Base-by-base conservation (phyloP, 495 filamentous ascomycete species). In the Stereocaulon alpinum region DNA sequence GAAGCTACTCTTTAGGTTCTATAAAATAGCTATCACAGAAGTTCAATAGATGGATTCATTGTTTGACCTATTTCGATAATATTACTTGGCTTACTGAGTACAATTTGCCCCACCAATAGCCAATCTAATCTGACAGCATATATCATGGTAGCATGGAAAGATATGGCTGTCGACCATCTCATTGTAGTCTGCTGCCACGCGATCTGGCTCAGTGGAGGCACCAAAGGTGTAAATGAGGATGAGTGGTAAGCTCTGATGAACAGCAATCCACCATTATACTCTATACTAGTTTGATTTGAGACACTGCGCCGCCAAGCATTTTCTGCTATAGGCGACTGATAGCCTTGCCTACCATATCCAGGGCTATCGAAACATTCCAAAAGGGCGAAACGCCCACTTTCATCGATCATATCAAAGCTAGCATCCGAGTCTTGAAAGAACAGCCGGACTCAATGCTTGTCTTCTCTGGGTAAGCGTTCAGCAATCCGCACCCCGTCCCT, bases 141-240 rank as follows among this genome's bases (percentile, higher is more conserved):
- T 18, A 18, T 11, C 37, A 9, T 42, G 34, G 12, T 10, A 9
- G 34, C 34, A 12, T 6, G 34, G 3, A 37, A 27, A n/a, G 4
- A 3, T 47, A 30, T 11, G 1, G 7, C 12, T 15, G 14, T 54
- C 30, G 40, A 56, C 14, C 71, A 86, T 63, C 76, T 92, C 0
- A 80, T 93, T 4, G 70, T 92, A 47, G 85, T 92, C 50, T 90
- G 87, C 70, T 88, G 89, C 63, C 89, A 94, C 68, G 87, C 82
- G 0, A 88, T 93, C 37, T 93, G 87, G 76, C 69, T 78, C 18
- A 83, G 84, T 45, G 86, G 86, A 0, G 73, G 77, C n/a, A 71
- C 71, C 3, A 71, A 76, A 6, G 87, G 85, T 12, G 56, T 66
- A 20, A 72, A 78, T 47, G 86, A 87, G 64, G 59, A 70, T 17